Percentiles rank a stretch among this genome's conserved stretches.
These are phyloP conservation scores for Funneliformis geosporum DNA, from an alignment of 192 early-diverging fungal species.

Conservation along the genomic window DNA sequence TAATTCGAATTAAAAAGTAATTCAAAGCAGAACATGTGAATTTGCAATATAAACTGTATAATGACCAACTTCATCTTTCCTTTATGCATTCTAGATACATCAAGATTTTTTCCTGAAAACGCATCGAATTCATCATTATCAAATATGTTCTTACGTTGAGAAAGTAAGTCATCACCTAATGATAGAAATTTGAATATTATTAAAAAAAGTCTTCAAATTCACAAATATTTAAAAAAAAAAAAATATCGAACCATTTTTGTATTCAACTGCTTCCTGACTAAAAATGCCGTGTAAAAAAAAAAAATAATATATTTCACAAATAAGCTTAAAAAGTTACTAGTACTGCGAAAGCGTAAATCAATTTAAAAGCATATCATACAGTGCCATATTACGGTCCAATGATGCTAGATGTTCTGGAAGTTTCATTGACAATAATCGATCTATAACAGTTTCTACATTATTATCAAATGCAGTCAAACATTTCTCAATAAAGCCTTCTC, in stretches of 20 bases:
- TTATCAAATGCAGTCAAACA: slow-evolving; percentile 71
- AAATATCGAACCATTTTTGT: neutral
- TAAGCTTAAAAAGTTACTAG: no score
- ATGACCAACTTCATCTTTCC: slow-evolving; percentile 23
- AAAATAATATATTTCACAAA: no score
- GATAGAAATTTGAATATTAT: neutral
- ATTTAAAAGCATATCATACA: slow-evolving; percentile 33
- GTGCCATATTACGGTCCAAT: slow-evolving; percentile 63
- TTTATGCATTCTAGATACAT: neutral
- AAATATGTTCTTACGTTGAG: slow-evolving; percentile 76
- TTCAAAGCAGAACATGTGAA: neutral
- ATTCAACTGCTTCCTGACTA: neutral
- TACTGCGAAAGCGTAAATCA: neutral
- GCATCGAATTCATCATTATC: slow-evolving; percentile 96
- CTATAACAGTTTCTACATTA: slow-evolving; percentile 73
- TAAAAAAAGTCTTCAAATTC: neutral
- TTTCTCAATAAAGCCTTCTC: slow-evolving; percentile 88
- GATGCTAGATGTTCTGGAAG: slow-evolving; percentile 66
- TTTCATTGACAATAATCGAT: slow-evolving; percentile 76
- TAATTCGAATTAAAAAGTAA: neutral
- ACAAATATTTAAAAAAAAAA: neutral
- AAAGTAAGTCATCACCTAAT: slow-evolving; percentile 49
- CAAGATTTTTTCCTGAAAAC: slow-evolving; percentile 65
- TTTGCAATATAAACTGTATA: no score
- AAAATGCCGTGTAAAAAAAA: neutral